Conservation (phyloP, 768 basidiomycete genomes). For the Amanita rubescens region DNA sequence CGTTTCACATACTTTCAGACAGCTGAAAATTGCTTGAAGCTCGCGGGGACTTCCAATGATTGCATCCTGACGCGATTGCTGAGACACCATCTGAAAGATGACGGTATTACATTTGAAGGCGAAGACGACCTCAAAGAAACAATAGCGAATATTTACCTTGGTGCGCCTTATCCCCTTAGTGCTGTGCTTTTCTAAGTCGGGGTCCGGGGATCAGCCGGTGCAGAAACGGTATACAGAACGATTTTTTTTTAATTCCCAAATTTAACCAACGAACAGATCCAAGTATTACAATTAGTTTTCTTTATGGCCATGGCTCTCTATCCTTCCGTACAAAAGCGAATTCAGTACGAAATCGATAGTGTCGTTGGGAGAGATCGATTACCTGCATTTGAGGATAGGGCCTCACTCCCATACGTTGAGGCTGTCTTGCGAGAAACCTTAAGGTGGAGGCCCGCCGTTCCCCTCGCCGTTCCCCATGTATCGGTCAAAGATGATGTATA, state of each 20-base stretch:
- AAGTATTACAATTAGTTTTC: neutral
- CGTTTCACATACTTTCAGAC: neutral
- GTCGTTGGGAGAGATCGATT: conserved; percentile 13
- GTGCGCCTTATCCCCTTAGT: neutral
- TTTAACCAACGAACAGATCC: neutral
- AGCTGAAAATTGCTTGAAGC: neutral
- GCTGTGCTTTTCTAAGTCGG: neutral
- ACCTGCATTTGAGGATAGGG: conserved; percentile 14
- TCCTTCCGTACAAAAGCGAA: conserved; percentile 12
- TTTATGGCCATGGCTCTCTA: conserved; percentile 14
- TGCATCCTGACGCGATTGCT: neutral
- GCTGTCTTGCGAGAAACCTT: conserved; percentile 9
- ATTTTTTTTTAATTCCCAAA: neutral
- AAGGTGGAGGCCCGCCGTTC: conserved; percentile 13
- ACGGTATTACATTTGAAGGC: neutral
- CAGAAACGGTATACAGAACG: neutral
- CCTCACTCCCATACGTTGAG: conserved; percentile 12
- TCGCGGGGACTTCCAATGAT: neutral
- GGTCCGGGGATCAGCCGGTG: neutral
- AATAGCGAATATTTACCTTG: neutral
- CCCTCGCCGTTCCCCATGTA: conserved; percentile 14
- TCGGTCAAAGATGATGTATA: conserved; percentile 16
- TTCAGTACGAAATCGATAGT: conserved; percentile 13
- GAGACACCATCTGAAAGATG: neutral
- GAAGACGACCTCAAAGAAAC: neutral